These are phyloP conservation scores for Talaromyces atroroseus DNA, from an alignment of 2,329 filamentous ascomycete species.

Conservation along the genomic window DNA sequence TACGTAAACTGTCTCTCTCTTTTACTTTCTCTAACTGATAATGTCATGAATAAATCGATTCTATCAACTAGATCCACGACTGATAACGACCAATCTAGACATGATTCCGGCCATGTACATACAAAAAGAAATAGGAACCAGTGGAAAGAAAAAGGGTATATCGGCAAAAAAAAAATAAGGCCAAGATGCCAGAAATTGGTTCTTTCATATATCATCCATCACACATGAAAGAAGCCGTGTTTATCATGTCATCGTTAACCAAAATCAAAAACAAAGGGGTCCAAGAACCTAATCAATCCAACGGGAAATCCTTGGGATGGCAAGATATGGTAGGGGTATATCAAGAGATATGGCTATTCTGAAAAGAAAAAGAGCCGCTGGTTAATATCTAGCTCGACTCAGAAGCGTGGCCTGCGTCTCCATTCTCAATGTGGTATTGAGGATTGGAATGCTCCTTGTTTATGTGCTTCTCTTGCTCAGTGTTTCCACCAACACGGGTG, in stretches of 20 bases:
- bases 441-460: slow-evolving; percentile 14
- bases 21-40: no score
- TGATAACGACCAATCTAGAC: neutral
- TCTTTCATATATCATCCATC: neutral
- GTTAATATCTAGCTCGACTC: neutral
- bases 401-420: slow-evolving; percentile 3
- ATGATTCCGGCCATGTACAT: neutral
- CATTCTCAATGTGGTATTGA: slow-evolving; percentile 12
- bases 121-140: neutral
- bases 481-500: slow-evolving; percentile 11
- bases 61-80: neutral
- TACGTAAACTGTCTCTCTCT: no score
- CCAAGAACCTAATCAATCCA: neutral
- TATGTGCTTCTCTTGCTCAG: neutral
- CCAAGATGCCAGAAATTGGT: neutral
- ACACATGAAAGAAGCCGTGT: neutral
- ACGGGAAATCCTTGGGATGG: no score
- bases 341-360: neutral
- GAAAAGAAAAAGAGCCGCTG: neutral
- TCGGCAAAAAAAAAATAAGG: neutral
- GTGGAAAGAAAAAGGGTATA: neutral
- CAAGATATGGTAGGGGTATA: no score
- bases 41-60: neutral
- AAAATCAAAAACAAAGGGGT: neutral
- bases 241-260: neutral